A percentile compares a stretch with the other conserved stretches of the same genome.
Evolutionary conservation across 1,284 basidiomycete genomes (phyloP).

Genomic region (Cryptococcus sp.): DNA sequence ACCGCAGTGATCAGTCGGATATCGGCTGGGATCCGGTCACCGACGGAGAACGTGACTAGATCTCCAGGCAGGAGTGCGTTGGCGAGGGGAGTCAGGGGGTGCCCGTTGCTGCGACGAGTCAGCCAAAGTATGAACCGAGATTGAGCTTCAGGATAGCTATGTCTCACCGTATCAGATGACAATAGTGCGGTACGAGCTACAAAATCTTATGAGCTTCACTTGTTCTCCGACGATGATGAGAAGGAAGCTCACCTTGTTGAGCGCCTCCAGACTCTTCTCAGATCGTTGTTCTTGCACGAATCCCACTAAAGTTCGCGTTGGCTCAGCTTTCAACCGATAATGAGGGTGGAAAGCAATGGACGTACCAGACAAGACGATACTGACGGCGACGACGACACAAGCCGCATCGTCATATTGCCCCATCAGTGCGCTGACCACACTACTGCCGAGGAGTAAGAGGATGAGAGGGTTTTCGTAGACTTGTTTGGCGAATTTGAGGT

Average conservation of each 20-base stretch:
- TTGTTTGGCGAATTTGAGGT: conserved; percentile 81
- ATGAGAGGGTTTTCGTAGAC: conserved; percentile 94
- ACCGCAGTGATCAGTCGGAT: conserved; percentile 76
- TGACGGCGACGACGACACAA: conserved; percentile 89
- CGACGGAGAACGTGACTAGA: conserved; percentile 77
- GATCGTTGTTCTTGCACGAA: conserved; percentile 95
- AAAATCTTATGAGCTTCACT: conserved; percentile 3
- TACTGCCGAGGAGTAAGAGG: conserved; percentile 82
- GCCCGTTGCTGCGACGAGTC: conserved; percentile 63
- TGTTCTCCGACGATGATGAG: neutral
- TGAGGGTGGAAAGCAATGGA: too few species aligned
- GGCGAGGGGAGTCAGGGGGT: conserved; percentile 76
- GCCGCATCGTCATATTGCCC: conserved; percentile 93
- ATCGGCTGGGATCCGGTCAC: conserved; percentile 95
- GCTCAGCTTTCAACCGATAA: conserved; percentile 13
- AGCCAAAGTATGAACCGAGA: neutral
- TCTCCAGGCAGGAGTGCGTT: conserved; percentile 96
- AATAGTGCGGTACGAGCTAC: conserved; percentile 87
- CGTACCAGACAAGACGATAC: conserved; percentile 88
- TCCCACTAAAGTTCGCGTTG: conserved; percentile 65
- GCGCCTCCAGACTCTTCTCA: conserved; percentile 89
- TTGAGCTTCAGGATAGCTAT: conserved; percentile 18
- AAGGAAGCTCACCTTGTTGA: conserved; percentile 67
- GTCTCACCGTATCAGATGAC: conserved; percentile 77
- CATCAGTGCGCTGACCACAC: conserved; percentile 81